phyloP scores from a whole-genome alignment of 1,139 yeast species.

The Hyphopichia buzzinii region DNA sequence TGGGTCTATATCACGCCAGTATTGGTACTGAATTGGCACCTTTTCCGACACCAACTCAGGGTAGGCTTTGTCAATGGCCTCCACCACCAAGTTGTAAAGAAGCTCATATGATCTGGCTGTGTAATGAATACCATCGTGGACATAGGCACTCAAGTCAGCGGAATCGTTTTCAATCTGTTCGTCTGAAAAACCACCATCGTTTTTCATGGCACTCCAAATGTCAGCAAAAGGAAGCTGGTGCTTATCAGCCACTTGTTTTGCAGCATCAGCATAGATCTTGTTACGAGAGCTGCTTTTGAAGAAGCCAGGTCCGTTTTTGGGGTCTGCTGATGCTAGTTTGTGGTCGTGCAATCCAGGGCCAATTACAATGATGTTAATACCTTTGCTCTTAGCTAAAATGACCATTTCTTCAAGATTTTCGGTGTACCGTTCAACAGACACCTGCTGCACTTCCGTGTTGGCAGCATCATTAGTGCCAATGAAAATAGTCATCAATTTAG shows the following conservation, averaged over 20 bases:
- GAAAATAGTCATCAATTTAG: slow-evolving; percentile 53
- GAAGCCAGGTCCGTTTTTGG: not conserved
- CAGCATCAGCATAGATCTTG: slow-evolving; percentile 49
- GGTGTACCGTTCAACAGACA: slow-evolving; percentile 46
- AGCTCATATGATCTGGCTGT: slow-evolving; percentile 58
- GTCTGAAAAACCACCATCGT: slow-evolving; percentile 16
- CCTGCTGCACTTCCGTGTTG: slow-evolving; percentile 49
- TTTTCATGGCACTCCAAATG: slow-evolving; percentile 45
- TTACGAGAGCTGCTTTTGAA: slow-evolving; percentile 22
- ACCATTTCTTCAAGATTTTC: slow-evolving; percentile 47
- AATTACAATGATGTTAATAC: slow-evolving; percentile 52
- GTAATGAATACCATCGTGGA: slow-evolving; percentile 68
- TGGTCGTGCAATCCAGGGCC: slow-evolving; percentile 64
- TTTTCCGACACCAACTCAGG: slow-evolving; percentile 48
- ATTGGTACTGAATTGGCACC: slow-evolving; percentile 30
- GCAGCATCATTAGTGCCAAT: slow-evolving; percentile 78
- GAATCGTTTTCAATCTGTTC: slow-evolving; percentile 13
- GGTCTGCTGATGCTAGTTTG: slow-evolving; percentile 7
- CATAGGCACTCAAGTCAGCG: slow-evolving; percentile 16
- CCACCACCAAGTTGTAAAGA: slow-evolving; percentile 41
- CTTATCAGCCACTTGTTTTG: slow-evolving; percentile 43
- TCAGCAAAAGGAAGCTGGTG: slow-evolving; percentile 52
- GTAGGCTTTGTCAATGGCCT: slow-evolving; percentile 36
- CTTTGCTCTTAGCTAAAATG: slow-evolving; percentile 30
- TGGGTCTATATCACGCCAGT: slow-evolving; percentile 33